These are phyloP conservation scores for Fallopia convolvulus DNA, from an alignment of 148 eudicot genomes.

Conservation along the genomic window DNA sequence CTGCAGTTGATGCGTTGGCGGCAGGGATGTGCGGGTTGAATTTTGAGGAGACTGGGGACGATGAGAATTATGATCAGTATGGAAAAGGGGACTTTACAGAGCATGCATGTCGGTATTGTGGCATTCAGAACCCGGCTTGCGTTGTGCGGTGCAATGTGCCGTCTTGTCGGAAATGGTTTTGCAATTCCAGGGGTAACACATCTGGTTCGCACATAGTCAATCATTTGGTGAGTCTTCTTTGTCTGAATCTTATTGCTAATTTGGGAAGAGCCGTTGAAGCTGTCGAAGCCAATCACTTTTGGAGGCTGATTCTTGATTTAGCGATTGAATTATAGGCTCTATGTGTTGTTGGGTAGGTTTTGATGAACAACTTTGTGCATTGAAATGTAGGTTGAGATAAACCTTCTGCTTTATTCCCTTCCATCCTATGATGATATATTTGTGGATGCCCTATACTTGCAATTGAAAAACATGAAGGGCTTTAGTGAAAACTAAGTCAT, in stretches of 20 bases:
- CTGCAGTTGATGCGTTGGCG: constrained; percentile 56
- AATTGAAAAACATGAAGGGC: neutral
- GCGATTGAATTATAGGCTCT: neutral
- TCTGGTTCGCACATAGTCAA: constrained; percentile 47
- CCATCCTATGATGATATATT: neutral
- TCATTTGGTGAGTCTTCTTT: constrained; percentile 43
- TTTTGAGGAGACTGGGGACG: constrained; percentile 86
- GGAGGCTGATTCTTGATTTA: neutral
- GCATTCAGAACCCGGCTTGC: constrained; percentile 88
- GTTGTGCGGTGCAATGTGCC: constrained; percentile 92
- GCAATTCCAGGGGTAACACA: constrained; percentile 64
- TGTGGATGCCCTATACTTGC: neutral
- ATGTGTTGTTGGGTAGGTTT: neutral
- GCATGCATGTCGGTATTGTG: constrained; percentile 93
- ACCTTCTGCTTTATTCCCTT: too few species aligned
- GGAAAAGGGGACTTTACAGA: constrained; percentile 67
- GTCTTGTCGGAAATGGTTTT: constrained; percentile 90
- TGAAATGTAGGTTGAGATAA: too few species aligned
- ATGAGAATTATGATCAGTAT: constrained; percentile 59
- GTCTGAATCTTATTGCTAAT: neutral
- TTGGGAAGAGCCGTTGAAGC: neutral
- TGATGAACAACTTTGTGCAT: too few species aligned
- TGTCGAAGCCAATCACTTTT: neutral
- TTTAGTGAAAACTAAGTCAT: neutral
- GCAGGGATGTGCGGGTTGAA: constrained; percentile 74